These are phyloP conservation scores for Calonectria crousiana DNA, from an alignment of 2,329 filamentous ascomycete genomes.

Conservation along the genomic window DNA sequence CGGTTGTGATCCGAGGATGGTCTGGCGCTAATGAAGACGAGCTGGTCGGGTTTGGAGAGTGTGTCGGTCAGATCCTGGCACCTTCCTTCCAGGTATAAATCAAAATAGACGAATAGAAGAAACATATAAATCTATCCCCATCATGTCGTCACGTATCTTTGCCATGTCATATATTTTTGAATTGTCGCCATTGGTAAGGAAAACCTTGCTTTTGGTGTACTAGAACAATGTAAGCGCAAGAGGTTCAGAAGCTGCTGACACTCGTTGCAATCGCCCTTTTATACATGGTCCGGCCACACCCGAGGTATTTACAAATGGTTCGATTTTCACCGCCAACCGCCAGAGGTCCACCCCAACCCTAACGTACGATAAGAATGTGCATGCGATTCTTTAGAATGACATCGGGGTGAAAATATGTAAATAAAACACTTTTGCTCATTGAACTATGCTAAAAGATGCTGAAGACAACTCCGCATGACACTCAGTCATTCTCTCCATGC, in stretches of 20 bases:
- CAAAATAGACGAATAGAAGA: conserved; percentile 11
- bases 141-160: neutral
- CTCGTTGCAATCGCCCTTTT: neutral
- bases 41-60: conserved; percentile 37
- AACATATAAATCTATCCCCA: neutral
- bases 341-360: neutral
- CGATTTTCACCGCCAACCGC: neutral
- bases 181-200: neutral
- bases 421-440: neutral
- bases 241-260: neutral
- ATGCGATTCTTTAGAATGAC: neutral
- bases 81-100: conserved; percentile 9
- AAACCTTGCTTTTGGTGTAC: neutral
- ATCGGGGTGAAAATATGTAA: neutral
- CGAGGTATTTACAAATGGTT: neutral
- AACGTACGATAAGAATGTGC: neutral
- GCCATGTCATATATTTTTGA: neutral
- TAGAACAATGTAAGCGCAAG: neutral
- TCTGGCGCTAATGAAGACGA: conserved; percentile 24
- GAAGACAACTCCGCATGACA: neutral
- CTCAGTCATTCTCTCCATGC: neutral
- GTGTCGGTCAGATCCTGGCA: conserved; percentile 24
- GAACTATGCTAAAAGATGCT: neutral
- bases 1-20: conserved; percentile 35
- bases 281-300: neutral